These are phyloP conservation scores for Ophiocordyceps robertsii DNA, from an alignment of 2,329 filamentous ascomycete species.

Conservation along the genomic window DNA sequence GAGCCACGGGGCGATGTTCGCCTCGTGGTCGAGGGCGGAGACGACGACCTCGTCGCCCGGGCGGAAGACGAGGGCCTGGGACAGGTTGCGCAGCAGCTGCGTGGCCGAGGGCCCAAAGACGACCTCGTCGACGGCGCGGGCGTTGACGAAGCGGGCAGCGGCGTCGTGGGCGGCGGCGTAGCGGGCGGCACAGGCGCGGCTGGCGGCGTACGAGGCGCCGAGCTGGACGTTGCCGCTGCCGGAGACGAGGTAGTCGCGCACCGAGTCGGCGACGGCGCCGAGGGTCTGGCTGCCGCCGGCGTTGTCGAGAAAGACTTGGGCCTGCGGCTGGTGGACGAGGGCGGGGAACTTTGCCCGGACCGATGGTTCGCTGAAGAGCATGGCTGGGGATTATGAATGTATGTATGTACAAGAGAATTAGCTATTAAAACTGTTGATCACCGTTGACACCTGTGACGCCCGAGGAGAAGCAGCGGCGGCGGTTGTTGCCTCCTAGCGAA, in stretches of 20 bases:
- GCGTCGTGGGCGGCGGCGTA: constrained; percentile 49
- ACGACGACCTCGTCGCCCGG: constrained; percentile 54
- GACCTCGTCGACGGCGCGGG: constrained; percentile 47
- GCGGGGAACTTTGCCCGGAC: constrained; percentile 51
- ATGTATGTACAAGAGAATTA: too few relatives aligned
- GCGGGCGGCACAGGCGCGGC: constrained; percentile 42
- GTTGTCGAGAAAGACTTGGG: constrained; percentile 66
- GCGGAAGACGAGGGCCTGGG: constrained; percentile 36
- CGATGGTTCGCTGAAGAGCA: not conserved
- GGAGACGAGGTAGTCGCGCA: constrained; percentile 47
- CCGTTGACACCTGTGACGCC: too few relatives aligned
- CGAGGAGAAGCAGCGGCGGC: too few relatives aligned
- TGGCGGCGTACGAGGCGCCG: constrained; percentile 53
- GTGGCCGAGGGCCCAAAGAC: constrained; percentile 64
- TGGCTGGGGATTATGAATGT: too few relatives aligned
- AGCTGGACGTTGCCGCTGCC: constrained; percentile 58
- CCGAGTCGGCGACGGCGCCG: constrained; percentile 50
- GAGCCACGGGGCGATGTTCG: constrained; percentile 64
- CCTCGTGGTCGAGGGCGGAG: constrained; percentile 63
- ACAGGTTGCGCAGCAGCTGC: constrained; percentile 62
- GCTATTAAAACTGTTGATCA: too few relatives aligned
- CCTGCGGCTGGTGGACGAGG: constrained; percentile 19
- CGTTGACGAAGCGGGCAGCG: constrained; percentile 59
- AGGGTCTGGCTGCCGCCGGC: constrained; percentile 64
- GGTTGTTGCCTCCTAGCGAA: too few relatives aligned